Conservation (phyloP, 148 eudicot species). For the Amaranthus hypochondriacus region DNA sequence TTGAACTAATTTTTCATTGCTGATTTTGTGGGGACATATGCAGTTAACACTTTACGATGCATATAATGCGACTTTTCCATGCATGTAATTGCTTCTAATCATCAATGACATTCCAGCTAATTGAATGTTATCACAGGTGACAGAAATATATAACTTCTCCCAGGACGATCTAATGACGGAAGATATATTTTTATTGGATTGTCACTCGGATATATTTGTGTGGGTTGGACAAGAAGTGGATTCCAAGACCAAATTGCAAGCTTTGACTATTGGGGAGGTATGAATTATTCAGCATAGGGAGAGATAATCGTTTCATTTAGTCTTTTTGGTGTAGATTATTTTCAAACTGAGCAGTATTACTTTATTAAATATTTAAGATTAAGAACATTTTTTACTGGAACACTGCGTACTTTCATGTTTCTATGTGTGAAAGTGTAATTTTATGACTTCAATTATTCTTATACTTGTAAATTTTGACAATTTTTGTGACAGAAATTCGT, state of each 20-base stretch:
- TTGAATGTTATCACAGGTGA: constrained; percentile 45
- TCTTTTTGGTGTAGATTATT: neutral
- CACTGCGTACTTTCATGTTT: neutral
- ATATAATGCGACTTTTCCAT: neutral
- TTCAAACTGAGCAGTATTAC: neutral
- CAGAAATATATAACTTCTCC: constrained; percentile 72
- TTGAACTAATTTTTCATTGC: neutral
- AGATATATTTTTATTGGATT: constrained; percentile 81
- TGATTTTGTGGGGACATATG: neutral
- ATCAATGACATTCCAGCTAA: constrained; percentile 14
- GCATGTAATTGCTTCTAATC: constrained; percentile 1
- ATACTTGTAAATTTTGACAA: constrained; percentile 13
- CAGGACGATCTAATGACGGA: constrained; percentile 98
- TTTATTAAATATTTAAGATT: neutral
- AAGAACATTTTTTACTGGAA: neutral
- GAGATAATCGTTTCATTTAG: too few relatives aligned
- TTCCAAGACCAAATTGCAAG: constrained; percentile 56
- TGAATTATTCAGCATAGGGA: neutral
- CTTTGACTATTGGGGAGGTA: constrained; percentile 85
- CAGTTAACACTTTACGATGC: neutral
- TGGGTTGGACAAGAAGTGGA: constrained; percentile 96
- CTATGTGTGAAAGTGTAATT: neutral
- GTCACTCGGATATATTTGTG: constrained; percentile 74
- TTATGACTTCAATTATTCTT: neutral
- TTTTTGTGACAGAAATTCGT: constrained; percentile 69